Conservation (phyloP, 371 early-diverging fungal species). For the Coemansia sp. region DNA sequence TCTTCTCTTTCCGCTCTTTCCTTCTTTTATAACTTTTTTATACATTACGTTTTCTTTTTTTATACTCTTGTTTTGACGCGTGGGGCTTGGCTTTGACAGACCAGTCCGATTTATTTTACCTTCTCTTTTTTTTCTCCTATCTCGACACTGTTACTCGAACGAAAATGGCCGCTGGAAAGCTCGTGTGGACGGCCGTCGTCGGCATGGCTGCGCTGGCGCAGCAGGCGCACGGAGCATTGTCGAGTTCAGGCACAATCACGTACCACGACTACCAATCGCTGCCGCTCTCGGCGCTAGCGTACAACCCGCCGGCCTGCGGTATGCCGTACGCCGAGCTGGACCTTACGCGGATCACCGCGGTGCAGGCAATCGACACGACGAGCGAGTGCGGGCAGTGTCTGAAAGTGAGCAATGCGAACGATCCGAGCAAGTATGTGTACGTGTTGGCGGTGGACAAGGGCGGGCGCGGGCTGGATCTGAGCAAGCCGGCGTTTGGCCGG, state of each 20-base stretch:
- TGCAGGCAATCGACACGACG: slow-evolving; percentile 51
- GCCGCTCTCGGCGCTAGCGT: slow-evolving; percentile 18
- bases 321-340: slow-evolving; percentile 57
- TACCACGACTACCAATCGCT: slow-evolving; percentile 46
- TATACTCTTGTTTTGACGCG: not conserved
- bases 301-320: slow-evolving; percentile 58
- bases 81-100: not conserved
- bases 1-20: not conserved
- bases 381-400: slow-evolving; percentile 56
- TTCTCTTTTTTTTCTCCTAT: not conserved
- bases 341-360: slow-evolving; percentile 57
- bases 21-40: not conserved
- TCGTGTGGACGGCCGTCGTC: not conserved
- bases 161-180: not conserved
- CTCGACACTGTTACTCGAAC: not conserved
- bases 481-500: slow-evolving; percentile 40
- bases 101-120: not conserved
- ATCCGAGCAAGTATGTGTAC: slow-evolving; percentile 50
- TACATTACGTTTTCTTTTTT: not conserved
- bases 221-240: slow-evolving; percentile 6
- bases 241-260: slow-evolving; percentile 37
- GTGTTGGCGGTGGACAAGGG: slow-evolving; percentile 60
- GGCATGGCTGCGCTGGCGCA: not conserved
- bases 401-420: slow-evolving; percentile 51
- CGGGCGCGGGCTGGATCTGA: slow-evolving; percentile 56